Base-by-base conservation (phyloP, 2,329 filamentous ascomycete genomes). In the Diaporthe sp. region DNA sequence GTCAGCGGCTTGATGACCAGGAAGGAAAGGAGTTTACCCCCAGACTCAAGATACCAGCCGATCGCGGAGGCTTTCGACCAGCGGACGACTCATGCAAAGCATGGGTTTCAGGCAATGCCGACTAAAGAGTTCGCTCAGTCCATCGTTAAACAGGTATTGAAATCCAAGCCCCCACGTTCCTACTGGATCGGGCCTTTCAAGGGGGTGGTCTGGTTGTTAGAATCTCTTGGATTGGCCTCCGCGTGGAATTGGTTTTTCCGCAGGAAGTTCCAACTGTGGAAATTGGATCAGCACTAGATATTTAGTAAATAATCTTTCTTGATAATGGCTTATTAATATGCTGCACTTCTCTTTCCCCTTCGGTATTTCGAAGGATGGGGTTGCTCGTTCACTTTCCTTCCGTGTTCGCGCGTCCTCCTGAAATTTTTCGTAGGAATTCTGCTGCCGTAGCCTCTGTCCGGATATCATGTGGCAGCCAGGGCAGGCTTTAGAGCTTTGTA, bases 231-330 rank as follows among this genome's bases (percentile, higher is more conserved):
- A 39, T 60, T 60, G 34, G 57, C 9, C 31, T 60, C 57, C 9
- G 57, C 57, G 34, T 60, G 57, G 57, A 60, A 60, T 39, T 60
- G 57, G 57, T 60, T 22, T 19, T 60, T 60, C 31, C 57, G 57
- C 57, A 39, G 57, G 4, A 60, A 60, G 34, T 60, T 60, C 57
- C 17, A 60, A 3, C 12, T 60, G 9, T 60, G 57, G 57, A 60
- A 60, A 60, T 60, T 60, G n/a, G 57, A 34, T 19, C 57, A 60
- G 12, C 34, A n/a, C 10, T 60, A 60, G 28, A 28, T 8, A 17
- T 53, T 25, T 53, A 2, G 2, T 53, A 5, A 2, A 12, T 25
- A 25, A 53, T 25, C 4, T 5, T 53, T 12, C 10, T 53, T 53
- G 22, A 13, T 49, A 49, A 13, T 13, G 37, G 37, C 37, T 39